phyloP scores from a whole-genome alignment of 371 early-diverging fungal genomes.

The Mortierella sp. region DNA sequence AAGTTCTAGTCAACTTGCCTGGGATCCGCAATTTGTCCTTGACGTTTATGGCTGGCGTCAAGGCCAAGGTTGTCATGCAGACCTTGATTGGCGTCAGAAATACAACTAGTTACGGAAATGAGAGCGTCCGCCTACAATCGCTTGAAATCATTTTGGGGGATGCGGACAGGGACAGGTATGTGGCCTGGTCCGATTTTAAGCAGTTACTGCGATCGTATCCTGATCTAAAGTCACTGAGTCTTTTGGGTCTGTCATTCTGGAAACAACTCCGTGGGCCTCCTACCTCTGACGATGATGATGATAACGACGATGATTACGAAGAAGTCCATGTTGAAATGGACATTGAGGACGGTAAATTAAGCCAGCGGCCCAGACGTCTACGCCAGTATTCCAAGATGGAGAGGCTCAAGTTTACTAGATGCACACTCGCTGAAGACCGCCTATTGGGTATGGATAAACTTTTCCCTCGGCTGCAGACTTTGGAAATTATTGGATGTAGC shows the following conservation, averaged over 20 bases:
- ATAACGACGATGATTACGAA: neutral
- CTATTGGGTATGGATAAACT: neutral
- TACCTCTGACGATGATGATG: neutral
- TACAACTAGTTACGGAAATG: neutral
- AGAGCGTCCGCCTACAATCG: neutral
- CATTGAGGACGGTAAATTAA: too few relatives aligned
- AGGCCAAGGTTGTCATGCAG: neutral
- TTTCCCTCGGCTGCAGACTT: slow-evolving; percentile 7
- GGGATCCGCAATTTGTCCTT: slow-evolving; percentile 7
- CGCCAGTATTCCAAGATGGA: slow-evolving; percentile 1
- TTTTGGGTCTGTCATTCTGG: neutral
- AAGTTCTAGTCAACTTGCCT: slow-evolving; percentile 6
- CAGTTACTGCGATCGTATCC: neutral
- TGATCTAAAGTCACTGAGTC: neutral
- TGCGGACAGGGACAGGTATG: neutral
- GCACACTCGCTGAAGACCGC: neutral
- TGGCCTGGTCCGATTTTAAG: neutral
- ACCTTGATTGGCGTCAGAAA: neutral
- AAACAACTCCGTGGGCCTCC: neutral
- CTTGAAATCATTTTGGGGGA: neutral
- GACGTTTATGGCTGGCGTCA: neutral
- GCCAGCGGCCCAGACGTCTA: neutral
- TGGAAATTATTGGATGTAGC: neutral
- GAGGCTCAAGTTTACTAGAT: slow-evolving; percentile 4
- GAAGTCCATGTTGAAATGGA: too few relatives aligned